These are phyloP conservation scores for Neofusicoccum sp. DNA, from an alignment of 2,329 filamentous ascomycete species.

Conservation along the genomic window DNA sequence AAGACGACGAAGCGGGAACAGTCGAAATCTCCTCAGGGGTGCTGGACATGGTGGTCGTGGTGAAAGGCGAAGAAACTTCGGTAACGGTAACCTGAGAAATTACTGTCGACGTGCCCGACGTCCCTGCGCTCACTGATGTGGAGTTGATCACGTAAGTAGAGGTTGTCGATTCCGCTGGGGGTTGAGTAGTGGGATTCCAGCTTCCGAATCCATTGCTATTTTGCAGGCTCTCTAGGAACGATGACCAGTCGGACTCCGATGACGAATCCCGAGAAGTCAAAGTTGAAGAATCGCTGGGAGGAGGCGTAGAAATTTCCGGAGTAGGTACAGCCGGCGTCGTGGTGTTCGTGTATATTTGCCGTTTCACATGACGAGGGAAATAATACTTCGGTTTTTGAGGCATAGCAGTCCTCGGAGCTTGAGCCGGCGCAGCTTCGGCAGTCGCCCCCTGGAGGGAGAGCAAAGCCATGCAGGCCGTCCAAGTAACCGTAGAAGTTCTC, in stretches of 20 bases:
- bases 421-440: conserved; percentile 50
- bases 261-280: neutral
- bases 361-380: conserved; percentile 48
- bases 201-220: conserved; percentile 11
- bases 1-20: neutral
- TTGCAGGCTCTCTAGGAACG: conserved; percentile 30
- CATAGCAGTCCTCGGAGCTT: conserved; percentile 31
- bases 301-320: conserved; percentile 11
- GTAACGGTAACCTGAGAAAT: conserved; percentile 24
- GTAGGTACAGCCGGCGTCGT: conserved; percentile 27
- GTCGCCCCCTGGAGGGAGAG: conserved; percentile 45
- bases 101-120: conserved; percentile 21
- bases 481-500: conserved; percentile 45
- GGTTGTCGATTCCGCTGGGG: neutral
- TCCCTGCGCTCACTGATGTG: neutral
- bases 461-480: conserved; percentile 46
- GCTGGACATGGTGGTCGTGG: conserved; percentile 4
- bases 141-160: conserved; percentile 14
- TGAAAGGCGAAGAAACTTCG: conserved; percentile 19
- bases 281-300: conserved; percentile 12
- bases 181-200: conserved; percentile 20
- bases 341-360: conserved; percentile 34
- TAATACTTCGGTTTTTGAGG: conserved; percentile 43
- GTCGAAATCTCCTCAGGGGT: neutral
- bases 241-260: conserved; percentile 25